Evolutionary conservation across 2,329 filamentous ascomycete genomes (phyloP).

Genomic region (Talaromyces piceae): DNA sequence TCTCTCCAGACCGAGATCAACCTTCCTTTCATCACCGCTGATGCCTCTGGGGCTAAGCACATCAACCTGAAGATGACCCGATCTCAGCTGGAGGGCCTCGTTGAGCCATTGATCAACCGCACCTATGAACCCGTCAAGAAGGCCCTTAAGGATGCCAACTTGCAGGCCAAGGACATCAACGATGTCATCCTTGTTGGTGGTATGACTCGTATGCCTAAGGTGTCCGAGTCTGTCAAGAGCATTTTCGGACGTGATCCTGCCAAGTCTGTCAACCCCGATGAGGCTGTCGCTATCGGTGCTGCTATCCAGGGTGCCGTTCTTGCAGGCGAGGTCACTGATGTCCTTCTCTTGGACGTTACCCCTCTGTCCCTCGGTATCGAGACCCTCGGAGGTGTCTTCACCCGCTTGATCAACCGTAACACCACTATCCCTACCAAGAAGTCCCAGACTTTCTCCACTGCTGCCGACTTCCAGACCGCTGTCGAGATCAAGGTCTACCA

Average conservation of each 20-base stretch:
- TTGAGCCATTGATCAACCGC: constrained; percentile 77
- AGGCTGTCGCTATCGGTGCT: constrained; percentile 95
- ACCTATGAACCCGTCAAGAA: constrained; percentile 92
- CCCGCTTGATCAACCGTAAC: constrained; percentile 96
- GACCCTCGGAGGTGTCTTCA: constrained; percentile 96
- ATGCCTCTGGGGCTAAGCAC: constrained; percentile 92
- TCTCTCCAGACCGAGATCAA: constrained; percentile 96
- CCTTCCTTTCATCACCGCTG: constrained; percentile 96
- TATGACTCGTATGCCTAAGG: constrained; percentile 99
- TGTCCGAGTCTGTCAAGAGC: constrained; percentile 88
- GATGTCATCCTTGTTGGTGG: constrained; percentile 97
- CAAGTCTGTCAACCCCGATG: constrained; percentile 97
- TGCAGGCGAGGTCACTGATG: constrained; percentile 91
- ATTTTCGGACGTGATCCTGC: constrained; percentile 94
- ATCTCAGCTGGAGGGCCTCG: constrained; percentile 85
- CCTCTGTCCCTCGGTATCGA: constrained; percentile 96
- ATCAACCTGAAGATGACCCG: constrained; percentile 94
- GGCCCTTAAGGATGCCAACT: constrained; percentile 87
- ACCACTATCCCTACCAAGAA: constrained; percentile 99
- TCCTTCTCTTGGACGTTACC: constrained; percentile 90
- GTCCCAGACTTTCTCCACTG: constrained; percentile 95
- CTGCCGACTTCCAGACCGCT: constrained; percentile 95
- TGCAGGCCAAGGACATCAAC: constrained; percentile 88
- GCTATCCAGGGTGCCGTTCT: constrained; percentile 96
- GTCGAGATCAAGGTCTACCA: constrained; percentile 99